Base-by-base conservation (phyloP, 805 yeast genomes). In the Wilhelminamyces savonicus region DNA sequence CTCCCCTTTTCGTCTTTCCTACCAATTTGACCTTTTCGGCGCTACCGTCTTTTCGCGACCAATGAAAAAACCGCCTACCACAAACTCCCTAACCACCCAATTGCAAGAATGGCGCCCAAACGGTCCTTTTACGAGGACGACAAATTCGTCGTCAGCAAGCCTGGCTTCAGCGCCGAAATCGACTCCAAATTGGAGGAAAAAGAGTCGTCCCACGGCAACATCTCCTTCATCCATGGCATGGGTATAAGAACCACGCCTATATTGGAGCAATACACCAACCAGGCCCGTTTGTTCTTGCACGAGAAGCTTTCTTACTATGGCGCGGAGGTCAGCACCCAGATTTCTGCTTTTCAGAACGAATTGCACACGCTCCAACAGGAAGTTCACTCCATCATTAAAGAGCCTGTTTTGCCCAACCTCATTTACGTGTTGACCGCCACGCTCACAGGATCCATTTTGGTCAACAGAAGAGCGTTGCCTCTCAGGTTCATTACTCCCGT, bases 101-200 rank as follows among this genome's bases (percentile, higher is more conserved):
- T n/a, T n/a, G n/a, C n/a, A n/a, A n/a, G n/a, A n/a, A n/a, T n/a
- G n/a, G n/a, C n/a, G n/a, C n/a, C n/a, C n/a, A n/a, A n/a, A n/a
- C n/a, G n/a, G n/a, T n/a, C n/a, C 2, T 74, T 74, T 41, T 74
- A 74, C 40, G 63, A 66, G 34, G 78, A 74, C 40, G 75, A 73
- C 26, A 78, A 70, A 38, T 54, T 49, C 13, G 50, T 59, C 19
- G 38, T 58, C n/a, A 59, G 69, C 24, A 64, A 62, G 19, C 79
- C 79, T 1, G 79, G 79, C 1, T 43, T 56, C 27, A 66, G 62
- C 25, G 41, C 54, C 30, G 52, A 52, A 19, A 66, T 68, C 25
- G 35, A 60, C n/a, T 34, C 40, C 9, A 61, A 55, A 16, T 50
- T 69, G 41, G 50, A 54, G 35, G 47, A 53, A 26, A 39, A 62